Base-by-base conservation (phyloP, 1,284 basidiomycete species). In the Gymnopus androsaceus region DNA sequence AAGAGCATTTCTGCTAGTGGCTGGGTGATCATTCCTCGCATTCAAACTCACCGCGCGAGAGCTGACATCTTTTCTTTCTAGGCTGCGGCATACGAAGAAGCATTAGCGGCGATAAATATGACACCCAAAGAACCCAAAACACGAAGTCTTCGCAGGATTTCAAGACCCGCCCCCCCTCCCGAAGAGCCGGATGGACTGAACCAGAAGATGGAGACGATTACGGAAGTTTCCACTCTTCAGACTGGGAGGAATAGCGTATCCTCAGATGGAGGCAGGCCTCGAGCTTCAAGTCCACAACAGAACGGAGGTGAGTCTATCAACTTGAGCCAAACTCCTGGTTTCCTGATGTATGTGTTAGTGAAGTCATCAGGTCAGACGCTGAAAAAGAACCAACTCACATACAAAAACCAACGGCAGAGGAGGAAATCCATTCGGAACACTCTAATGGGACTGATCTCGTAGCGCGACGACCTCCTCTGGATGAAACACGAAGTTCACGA, bases 31-130 rank as follows among this genome's bases (percentile, higher is more conserved):
- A 51, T 19, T 53, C 23, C 51, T 55, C 41, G 49, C 40, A 21
- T 52, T 59, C 21, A 28, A n/a, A n/a, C n/a, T 21, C 25, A 17
- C 25, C 37, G 19, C 30, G 37, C 49, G 28, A 36, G 33, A 23
- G 47, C 45, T 53, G 34, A 53, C 36, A 17, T 23, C 14, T 46
- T 38, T 54, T 47, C 25, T 14, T 33, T 40, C 27, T 33, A 59
- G 57, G 57, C 54, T 44, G 54, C 57, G 7, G 57, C 57, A 28
- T 59, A 59, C 50, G 54, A 56, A 36, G 57, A 59, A 41, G 57
- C 57, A n/a, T 38, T 59, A 38, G 50, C 49, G 17, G 27, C 49
- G 40, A 51, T 52, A 51, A 47, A 47, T n/a, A 55, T 46, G 33
- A 31, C 51, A 27, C 36, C 54, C n/a, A 44, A 51, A 33, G 38